Evolutionary conservation across 2,329 filamentous ascomycete species (phyloP).

Genomic region (Penicillium sp.): DNA sequence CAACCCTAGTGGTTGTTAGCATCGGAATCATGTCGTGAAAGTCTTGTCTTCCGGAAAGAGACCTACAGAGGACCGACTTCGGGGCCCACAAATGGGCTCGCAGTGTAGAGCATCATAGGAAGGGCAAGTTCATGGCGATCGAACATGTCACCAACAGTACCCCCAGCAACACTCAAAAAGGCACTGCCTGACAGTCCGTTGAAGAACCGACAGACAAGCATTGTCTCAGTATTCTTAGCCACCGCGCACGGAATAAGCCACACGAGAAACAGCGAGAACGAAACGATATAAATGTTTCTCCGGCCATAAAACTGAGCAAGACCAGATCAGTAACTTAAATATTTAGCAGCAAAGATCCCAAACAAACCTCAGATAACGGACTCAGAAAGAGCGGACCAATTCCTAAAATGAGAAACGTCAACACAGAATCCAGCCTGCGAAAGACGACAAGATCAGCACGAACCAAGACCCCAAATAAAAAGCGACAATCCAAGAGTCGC

Average conservation of each 20-base stretch:
- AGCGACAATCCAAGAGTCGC: constrained; percentile 72
- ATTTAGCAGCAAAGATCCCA: background rate
- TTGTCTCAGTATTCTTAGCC: constrained; percentile 69
- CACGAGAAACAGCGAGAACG: constrained; percentile 65
- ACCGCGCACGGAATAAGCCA: constrained; percentile 76
- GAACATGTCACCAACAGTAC: constrained; percentile 77
- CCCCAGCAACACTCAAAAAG: constrained; percentile 63
- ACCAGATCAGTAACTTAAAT: background rate
- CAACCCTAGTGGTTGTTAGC: constrained; percentile 40
- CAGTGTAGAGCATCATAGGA: constrained; percentile 75
- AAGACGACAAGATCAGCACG: constrained; percentile 9
- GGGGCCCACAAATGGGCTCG: constrained; percentile 52
- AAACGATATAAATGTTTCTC: constrained; percentile 67
- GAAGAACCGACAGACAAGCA: constrained; percentile 70
- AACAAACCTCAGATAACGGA: constrained; percentile 51
- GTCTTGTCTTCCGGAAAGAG: background rate
- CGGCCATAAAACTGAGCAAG: constrained; percentile 63
- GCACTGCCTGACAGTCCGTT: constrained; percentile 42
- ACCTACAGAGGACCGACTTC: constrained; percentile 47
- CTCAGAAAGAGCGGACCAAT: constrained; percentile 56
- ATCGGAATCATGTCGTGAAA: background rate
- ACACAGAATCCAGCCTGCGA: background rate
- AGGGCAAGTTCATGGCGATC: constrained; percentile 57
- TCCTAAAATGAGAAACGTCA: constrained; percentile 22
- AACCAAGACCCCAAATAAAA: constrained; percentile 68